Evolutionary conservation across 2,329 filamentous ascomycete genomes (phyloP).

Genomic region (Pseudocercospora crystallina): DNA sequence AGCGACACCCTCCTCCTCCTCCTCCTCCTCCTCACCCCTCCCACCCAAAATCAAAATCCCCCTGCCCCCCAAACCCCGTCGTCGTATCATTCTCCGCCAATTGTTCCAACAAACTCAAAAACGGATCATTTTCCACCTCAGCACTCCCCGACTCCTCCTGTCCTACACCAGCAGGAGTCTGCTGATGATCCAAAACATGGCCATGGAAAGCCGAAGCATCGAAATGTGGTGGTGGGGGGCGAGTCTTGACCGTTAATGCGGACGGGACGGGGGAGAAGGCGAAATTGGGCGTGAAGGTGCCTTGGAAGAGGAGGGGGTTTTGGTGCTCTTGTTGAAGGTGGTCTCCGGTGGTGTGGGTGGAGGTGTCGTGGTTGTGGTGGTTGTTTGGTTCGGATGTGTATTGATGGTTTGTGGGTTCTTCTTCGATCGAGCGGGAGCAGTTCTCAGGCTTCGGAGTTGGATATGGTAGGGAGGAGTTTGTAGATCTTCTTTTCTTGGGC

Average conservation of each 20-base stretch:
- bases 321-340: too few relatives aligned
- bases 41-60: constrained; percentile 67
- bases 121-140: constrained; percentile 71
- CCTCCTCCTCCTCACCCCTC: not conserved
- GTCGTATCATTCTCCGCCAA: constrained; percentile 76
- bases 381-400: too few relatives aligned
- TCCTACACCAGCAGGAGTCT: constrained; percentile 42
- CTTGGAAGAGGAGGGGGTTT: constrained; percentile 29
- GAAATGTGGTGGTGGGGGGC: constrained; percentile 8
- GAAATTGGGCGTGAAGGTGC: constrained; percentile 45
- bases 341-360: too few relatives aligned
- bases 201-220: constrained; percentile 25
- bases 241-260: constrained; percentile 5
- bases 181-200: constrained; percentile 39
- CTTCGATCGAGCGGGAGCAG: constrained; percentile 3
- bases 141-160: constrained; percentile 40
- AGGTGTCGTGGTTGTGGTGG: too few relatives aligned
- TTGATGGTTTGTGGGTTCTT: constrained; percentile 10
- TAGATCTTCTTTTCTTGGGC: constrained; percentile 26
- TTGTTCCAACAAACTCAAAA: constrained; percentile 75
- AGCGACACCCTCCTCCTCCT: too few relatives aligned
- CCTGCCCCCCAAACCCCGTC: constrained; percentile 59
- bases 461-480: constrained; percentile 25
- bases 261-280: constrained; percentile 30
- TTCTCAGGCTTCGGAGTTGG: constrained; percentile 20